These are phyloP conservation scores for Stromatinia cepivora DNA, from an alignment of 2,329 filamentous ascomycete genomes.

Conservation along the genomic window DNA sequence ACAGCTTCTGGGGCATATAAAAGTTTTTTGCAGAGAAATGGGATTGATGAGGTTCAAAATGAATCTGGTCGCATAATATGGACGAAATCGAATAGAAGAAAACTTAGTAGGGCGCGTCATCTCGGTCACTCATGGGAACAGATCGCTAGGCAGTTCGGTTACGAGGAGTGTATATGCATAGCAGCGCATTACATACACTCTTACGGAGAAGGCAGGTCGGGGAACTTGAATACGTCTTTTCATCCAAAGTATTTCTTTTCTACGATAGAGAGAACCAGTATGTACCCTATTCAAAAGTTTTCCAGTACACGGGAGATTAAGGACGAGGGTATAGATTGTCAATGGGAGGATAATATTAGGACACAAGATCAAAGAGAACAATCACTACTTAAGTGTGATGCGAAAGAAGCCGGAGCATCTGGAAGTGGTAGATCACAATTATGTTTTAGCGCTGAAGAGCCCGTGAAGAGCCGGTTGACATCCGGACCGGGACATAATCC, in stretches of 20 bases:
- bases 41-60: neutral
- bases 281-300: neutral
- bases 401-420: neutral
- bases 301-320: neutral
- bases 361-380: neutral
- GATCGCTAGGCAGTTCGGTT: neutral
- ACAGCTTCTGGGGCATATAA: slow-evolving; percentile 7
- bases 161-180: slow-evolving; percentile 5
- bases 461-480: neutral
- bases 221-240: neutral
- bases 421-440: neutral
- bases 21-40: neutral
- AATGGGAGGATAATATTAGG: neutral
- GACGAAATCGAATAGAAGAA: neutral
- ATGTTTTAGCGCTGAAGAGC: neutral
- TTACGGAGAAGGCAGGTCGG: neutral
- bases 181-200: slow-evolving; percentile 10
- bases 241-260: slow-evolving; percentile 6
- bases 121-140: slow-evolving; percentile 2
- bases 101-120: slow-evolving; percentile 5
- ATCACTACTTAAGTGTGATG: neutral
- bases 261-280: neutral
- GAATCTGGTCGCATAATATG: neutral
- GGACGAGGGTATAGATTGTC: neutral
- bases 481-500: too few species aligned